Evolutionary conservation across 139 green algal genomes (phyloP).

Genomic region (Auxenochlorella pyrenoidosa): DNA sequence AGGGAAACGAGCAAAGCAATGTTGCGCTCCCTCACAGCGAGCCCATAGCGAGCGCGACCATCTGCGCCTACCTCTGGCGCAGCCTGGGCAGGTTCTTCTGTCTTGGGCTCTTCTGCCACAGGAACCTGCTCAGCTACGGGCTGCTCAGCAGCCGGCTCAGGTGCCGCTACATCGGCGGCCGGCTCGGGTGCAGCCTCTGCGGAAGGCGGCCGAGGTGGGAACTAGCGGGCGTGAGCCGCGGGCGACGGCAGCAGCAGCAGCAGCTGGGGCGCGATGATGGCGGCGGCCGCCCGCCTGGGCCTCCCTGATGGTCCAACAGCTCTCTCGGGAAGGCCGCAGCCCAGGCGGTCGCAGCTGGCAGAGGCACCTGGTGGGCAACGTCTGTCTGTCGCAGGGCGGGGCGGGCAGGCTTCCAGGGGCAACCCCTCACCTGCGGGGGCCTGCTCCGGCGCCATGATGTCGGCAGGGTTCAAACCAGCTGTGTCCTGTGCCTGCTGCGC

Average conservation of each 20-base stretch:
- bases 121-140: not conserved
- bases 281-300: not conserved
- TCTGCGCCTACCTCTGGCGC: not conserved
- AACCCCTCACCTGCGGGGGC: not conserved
- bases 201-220: not conserved
- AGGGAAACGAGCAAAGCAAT: not conserved
- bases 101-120: not conserved
- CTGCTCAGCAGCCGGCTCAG: not conserved
- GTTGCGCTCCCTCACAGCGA: not conserved
- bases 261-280: not conserved
- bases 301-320: not conserved
- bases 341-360: not conserved
- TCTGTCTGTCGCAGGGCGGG: not conserved
- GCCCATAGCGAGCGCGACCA: not conserved
- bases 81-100: not conserved
- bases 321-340: not conserved
- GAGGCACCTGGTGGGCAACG: not conserved
- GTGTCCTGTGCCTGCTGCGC: too few relatives aligned
- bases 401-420: not conserved
- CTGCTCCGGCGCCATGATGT: not conserved
- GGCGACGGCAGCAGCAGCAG: not conserved
- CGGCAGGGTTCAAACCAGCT: conserved; percentile 1
- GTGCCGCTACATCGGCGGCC: not conserved
- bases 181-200: not conserved
- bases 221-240: not conserved